phyloP scores from a whole-genome alignment of 1,284 basidiomycete genomes.

The Ceratorhiza oryzae-sativae region DNA sequence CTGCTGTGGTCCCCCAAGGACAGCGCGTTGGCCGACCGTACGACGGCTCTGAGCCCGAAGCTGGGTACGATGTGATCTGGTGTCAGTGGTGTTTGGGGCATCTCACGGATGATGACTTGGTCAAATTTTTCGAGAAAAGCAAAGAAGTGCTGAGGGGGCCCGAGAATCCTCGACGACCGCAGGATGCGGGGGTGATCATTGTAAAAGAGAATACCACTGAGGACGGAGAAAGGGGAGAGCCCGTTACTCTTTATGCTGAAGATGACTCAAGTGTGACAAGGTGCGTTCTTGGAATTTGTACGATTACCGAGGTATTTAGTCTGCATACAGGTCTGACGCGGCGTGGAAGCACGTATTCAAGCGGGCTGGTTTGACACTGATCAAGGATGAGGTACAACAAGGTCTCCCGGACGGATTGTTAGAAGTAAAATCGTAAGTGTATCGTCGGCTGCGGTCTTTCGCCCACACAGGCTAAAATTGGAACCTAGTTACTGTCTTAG shows the following conservation, averaged over 20 bases:
- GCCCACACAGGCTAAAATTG: neutral
- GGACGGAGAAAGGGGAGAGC: constrained; percentile 61
- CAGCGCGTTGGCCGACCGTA: constrained; percentile 47
- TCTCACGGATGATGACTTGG: constrained; percentile 77
- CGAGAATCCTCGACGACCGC: constrained; percentile 42
- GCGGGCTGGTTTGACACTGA: constrained; percentile 69
- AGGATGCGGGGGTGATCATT: constrained; percentile 66
- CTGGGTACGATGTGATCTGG: constrained; percentile 83
- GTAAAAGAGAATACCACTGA: constrained; percentile 92
- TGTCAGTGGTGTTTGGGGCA: constrained; percentile 97
- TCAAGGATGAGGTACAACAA: constrained; percentile 74
- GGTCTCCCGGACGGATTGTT: constrained; percentile 84
- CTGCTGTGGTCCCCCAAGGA: constrained; percentile 47
- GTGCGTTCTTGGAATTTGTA: constrained; percentile 52
- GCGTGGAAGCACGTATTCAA: constrained; percentile 81
- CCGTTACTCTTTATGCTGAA: constrained; percentile 77
- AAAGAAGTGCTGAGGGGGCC: constrained; percentile 62
- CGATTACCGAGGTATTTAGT: constrained; percentile 1
- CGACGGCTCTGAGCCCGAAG: constrained; percentile 49
- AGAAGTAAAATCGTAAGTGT: constrained; percentile 78
- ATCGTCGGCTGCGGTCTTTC: neutral
- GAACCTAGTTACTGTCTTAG: constrained; percentile 24
- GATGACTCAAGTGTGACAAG: constrained; percentile 89
- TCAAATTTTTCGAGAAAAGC: constrained; percentile 73
- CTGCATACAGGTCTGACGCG: constrained; percentile 71